phyloP scores from a whole-genome alignment of 2,329 filamentous ascomycete genomes.

The Cercospora nicotianae region DNA sequence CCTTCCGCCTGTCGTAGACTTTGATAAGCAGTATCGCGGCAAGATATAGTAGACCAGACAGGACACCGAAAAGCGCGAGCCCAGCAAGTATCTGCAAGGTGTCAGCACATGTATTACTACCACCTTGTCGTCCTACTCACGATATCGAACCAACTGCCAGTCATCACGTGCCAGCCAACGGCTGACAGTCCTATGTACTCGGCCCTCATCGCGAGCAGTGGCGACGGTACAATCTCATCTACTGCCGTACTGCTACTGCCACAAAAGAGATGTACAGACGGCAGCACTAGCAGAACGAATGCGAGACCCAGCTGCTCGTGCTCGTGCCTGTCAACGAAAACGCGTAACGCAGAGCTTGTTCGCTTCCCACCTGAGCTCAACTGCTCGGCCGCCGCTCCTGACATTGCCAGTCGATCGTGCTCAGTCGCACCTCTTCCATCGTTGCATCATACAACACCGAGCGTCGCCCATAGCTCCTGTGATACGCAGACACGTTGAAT shows the following conservation, averaged over 20 bases:
- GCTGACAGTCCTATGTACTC: conserved; percentile 13
- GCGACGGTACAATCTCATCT: not conserved
- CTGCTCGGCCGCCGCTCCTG: conserved; percentile 13
- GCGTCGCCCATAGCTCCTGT: not conserved
- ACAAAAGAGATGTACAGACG: conserved; percentile 9
- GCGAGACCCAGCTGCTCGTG: not conserved
- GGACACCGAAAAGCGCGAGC: conserved; percentile 9
- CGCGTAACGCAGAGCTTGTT: conserved; percentile 7
- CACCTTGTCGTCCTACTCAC: not conserved
- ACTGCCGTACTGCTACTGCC: not conserved
- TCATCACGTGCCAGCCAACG: conserved; percentile 17
- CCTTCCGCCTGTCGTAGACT: not conserved
- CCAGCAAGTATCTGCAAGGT: conserved; percentile 5
- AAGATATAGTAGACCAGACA: not conserved
- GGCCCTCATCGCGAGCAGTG: not conserved
- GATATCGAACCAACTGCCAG: conserved; percentile 9
- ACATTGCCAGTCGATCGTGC: not conserved
- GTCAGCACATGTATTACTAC: not conserved
- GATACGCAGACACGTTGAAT: not conserved
- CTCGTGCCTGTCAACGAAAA: conserved; percentile 14
- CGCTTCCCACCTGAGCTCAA: conserved; percentile 17
- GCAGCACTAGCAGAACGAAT: conserved; percentile 10
- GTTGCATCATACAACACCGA: not conserved
- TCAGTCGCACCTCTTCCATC: not conserved
- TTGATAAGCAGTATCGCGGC: not conserved